phyloP scores from a whole-genome alignment of 306 rosid genomes.

The Aeschynomene evenia region DNA sequence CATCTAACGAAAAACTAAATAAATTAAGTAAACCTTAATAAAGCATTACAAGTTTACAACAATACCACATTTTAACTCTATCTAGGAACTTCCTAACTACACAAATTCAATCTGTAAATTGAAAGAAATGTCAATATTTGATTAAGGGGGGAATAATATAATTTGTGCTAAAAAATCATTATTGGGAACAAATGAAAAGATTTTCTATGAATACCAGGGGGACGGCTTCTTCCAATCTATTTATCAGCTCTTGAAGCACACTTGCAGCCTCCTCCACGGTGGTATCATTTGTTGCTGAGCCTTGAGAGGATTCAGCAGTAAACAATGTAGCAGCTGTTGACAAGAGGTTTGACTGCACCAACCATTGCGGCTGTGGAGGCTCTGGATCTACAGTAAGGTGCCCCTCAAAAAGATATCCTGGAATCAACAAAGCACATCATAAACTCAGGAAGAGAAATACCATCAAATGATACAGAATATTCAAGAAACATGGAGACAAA shows the following conservation, averaged over 20 bases:
- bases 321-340: slow-evolving; percentile 67
- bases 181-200: slow-evolving; percentile 6
- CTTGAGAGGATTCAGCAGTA: slow-evolving; percentile 65
- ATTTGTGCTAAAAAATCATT: neutral
- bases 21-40: neutral
- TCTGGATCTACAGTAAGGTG: slow-evolving; percentile 91
- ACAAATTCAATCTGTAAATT: slow-evolving; percentile 18
- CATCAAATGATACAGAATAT: neutral
- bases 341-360: slow-evolving; percentile 77
- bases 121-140: slow-evolving; percentile 16
- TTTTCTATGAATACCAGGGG: slow-evolving; percentile 49
- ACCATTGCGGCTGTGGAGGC: slow-evolving; percentile 92
- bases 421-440: slow-evolving; percentile 12
- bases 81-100: slow-evolving; percentile 9
- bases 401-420: slow-evolving; percentile 95
- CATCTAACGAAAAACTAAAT: slow-evolving; percentile 37
- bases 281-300: slow-evolving; percentile 35
- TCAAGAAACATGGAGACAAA: neutral
- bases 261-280: slow-evolving; percentile 41
- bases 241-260: slow-evolving; percentile 65
- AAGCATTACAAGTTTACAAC: slow-evolving; percentile 13
- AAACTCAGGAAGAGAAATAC: neutral
- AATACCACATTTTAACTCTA: neutral
- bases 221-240: slow-evolving; percentile 61
- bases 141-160: neutral